Base-by-base conservation (phyloP, 352 stramenopile species). In the Pilasporangium apinafurcum region DNA sequence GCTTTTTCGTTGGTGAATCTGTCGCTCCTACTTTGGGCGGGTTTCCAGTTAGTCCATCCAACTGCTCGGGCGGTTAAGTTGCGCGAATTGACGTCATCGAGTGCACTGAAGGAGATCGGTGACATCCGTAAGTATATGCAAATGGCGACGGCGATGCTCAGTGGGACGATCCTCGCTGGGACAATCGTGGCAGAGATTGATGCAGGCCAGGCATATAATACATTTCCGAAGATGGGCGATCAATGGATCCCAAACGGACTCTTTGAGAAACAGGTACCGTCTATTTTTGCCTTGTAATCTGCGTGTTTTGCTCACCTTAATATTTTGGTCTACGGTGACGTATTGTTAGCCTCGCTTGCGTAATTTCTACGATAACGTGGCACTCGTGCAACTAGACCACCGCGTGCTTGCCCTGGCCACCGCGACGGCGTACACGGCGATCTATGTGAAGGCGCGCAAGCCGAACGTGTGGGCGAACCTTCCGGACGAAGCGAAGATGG, bases 291-390 rank as follows among this genome's bases (percentile, higher is more conserved):
- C n/a, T n/a, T n/a, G 38, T 12, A n/a, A 5, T 45, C 16, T 35
- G 16, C 3, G 0, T 45, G 12, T 35, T 4, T 14, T 35, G 9
- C 48, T n/a, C n/a, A n/a, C n/a, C n/a, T n/a, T n/a, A n/a, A n/a
- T n/a, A n/a, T n/a, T n/a, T n/a, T n/a, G n/a, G n/a, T n/a, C n/a
- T n/a, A n/a, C n/a, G n/a, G n/a, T n/a, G n/a, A n/a, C n/a, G 4
- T 4, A 25, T 2, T 31, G 24, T 4, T 37, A 79, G 53, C 92
- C 92, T 1, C 82, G 63, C 52, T 80, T 83, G 53, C 73, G 83
- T 47, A 98, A 99, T 50, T 81, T 98, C 25, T 92, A 97, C 51
- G 94, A 98, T 48, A 98, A 98, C 54, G 95, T 94, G 18, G 95
- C 93, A 8, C 94, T 90, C 3, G 96, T 99, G 35, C 95, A 99